phyloP scores from a whole-genome alignment of 495 filamentous ascomycete species.

The Trichoderma parareesei region DNA sequence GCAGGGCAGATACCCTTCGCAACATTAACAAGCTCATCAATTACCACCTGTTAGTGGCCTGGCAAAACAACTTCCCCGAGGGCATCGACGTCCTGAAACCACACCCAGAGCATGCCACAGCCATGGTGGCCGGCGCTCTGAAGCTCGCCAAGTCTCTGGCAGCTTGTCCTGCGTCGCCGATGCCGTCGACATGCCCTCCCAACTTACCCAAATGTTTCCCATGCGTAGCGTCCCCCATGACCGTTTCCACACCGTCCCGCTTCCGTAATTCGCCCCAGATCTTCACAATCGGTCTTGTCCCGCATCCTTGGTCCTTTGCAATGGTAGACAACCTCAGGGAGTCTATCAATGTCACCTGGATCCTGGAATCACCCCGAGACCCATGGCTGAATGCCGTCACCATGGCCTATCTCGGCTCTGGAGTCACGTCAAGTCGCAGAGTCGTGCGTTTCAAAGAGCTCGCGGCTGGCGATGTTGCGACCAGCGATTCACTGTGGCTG shows the following conservation, averaged over 20 bases:
- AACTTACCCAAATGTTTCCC: constrained; percentile 65
- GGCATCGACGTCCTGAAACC: constrained; percentile 80
- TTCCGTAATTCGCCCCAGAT: constrained; percentile 54
- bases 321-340: constrained; percentile 44
- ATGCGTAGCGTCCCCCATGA: constrained; percentile 52
- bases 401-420: constrained; percentile 54
- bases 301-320: constrained; percentile 80
- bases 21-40: constrained; percentile 69
- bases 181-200: constrained; percentile 76
- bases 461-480: constrained; percentile 56
- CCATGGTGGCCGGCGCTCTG: constrained; percentile 59
- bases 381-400: constrained; percentile 69
- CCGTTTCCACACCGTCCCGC: constrained; percentile 47
- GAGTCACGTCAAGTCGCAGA: constrained; percentile 52
- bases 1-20: constrained; percentile 48
- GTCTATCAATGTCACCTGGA: constrained; percentile 52
- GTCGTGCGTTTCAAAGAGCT: constrained; percentile 72
- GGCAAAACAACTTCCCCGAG: constrained; percentile 63
- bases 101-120: constrained; percentile 59
- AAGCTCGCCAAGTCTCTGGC: constrained; percentile 64
- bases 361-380: constrained; percentile 71
- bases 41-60: constrained; percentile 76
- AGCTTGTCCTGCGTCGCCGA: constrained; percentile 60
- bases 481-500: constrained; percentile 64
- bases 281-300: constrained; percentile 79